These are phyloP conservation scores for Salinomyces thailandicus DNA, from an alignment of 2,329 filamentous ascomycete genomes.

Conservation along the genomic window DNA sequence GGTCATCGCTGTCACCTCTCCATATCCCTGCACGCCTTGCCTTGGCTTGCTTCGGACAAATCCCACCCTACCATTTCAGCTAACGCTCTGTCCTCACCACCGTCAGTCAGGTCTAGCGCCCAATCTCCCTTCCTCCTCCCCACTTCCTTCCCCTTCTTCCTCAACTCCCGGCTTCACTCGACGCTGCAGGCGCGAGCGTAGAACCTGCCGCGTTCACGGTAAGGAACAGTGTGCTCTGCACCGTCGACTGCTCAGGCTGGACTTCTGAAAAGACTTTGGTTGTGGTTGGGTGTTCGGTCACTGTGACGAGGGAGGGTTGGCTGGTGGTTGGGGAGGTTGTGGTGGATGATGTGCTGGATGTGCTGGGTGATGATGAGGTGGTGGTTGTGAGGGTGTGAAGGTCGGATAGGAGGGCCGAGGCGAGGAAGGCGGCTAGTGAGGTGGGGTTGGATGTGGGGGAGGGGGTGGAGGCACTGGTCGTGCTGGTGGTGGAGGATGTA, in stretches of 20 bases:
- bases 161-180: neutral
- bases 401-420: slow-evolving; percentile 13
- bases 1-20: no score
- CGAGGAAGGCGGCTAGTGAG: slow-evolving; percentile 7
- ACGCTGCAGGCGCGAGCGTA: slow-evolving; percentile 1
- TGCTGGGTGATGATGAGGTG: neutral
- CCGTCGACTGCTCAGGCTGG: slow-evolving; percentile 8
- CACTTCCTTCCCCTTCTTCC: neutral
- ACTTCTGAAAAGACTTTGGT: slow-evolving; percentile 1
- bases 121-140: neutral
- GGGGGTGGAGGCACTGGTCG: neutral
- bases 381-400: slow-evolving; percentile 9
- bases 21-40: no score
- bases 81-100: no score
- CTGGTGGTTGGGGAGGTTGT: no score
- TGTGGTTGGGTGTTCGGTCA: slow-evolving; percentile 7
- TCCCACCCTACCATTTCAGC: no score
- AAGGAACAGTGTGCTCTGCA: slow-evolving; percentile 12
- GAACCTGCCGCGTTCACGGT: slow-evolving; percentile 9
- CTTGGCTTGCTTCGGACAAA: no score
- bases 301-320: slow-evolving; percentile 7
- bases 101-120: no score
- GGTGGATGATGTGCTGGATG: neutral
- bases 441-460: neutral
- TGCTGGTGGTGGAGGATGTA: slow-evolving; percentile 4